Evolutionary conservation across 768 basidiomycete genomes (phyloP), one percentile per base, ranked within the genome.

Genomic region (Xerocomus spinulosus): DNA sequence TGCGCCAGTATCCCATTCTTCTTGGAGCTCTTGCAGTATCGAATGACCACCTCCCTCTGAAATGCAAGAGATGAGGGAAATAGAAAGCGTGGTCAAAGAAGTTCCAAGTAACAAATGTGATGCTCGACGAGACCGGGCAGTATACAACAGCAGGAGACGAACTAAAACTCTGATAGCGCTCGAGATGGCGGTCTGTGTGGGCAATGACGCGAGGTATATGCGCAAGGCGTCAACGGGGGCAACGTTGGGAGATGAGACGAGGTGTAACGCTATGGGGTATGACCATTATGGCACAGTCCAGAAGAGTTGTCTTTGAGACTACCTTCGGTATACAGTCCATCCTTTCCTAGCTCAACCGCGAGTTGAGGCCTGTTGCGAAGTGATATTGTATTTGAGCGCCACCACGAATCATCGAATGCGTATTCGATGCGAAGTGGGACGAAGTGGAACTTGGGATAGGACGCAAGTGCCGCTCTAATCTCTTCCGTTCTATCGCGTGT

Each of bases 81-180:
- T 76, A 0, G 89, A 87, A 1, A 92, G 70, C 0, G 83, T 81
- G 2, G 90, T 91, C n/a, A 90, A 69, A 2, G 82, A 83, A 13
- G 87, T 85, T 52, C 90, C 90, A 12, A 91, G 74, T 13, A 91
- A 71, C 14, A 92, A 71, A 61, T 92, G 88, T 0, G 89, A 89
- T n/a, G 81, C 81, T 4, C 65, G 61, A 4, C 70, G 75, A 1
- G 75, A 71, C 21, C 69, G 66, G 5, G 89, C 82, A 0, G 84
- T 82, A 55, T 87, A 74, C 15, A 90, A 68, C 21, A 91, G 71
- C 12, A 92, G 71, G n/a, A 90, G 67, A 17, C 87, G 80, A 44
- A 74, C 74, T 13, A 92, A 70, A 15, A 69, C 77, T 37, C 77
- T 74, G 38, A 89, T 70, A 1, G 83, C 75, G 24, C 68, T 77